phyloP scores from a whole-genome alignment of 2,329 filamentous ascomycete genomes.

The Helotiales sp. region DNA sequence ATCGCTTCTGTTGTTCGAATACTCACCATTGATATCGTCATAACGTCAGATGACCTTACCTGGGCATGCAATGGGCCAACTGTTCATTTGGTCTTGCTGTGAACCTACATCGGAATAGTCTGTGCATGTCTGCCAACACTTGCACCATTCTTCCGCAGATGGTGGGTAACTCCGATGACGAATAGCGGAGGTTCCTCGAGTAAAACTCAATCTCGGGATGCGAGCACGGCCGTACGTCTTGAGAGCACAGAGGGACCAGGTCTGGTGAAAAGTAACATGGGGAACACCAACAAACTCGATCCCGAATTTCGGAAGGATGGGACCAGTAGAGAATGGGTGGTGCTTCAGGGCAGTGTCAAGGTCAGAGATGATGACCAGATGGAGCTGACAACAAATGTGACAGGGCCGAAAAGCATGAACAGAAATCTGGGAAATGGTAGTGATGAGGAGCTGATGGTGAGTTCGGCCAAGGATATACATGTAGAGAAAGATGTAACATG shows the following conservation, averaged over 20 bases:
- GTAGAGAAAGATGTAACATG: neutral
- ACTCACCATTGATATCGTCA: neutral
- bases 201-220: neutral
- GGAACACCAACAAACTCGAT: too few relatives aligned
- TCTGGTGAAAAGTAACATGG: neutral
- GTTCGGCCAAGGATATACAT: neutral
- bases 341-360: neutral
- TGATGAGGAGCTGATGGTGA: neutral
- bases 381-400: conserved; percentile 1
- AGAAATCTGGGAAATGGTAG: too few relatives aligned
- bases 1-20: neutral
- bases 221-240: neutral
- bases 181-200: neutral
- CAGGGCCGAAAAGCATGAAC: neutral
- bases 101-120: conserved; percentile 12
- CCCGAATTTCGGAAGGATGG: neutral
- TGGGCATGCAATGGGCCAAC: conserved; percentile 9
- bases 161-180: neutral
- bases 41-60: conserved; percentile 2
- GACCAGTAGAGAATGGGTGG: neutral
- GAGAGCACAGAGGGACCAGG: neutral
- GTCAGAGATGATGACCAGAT: conserved; percentile 5
- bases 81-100: conserved; percentile 12
- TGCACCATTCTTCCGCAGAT: neutral
- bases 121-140: conserved; percentile 6